Base-by-base conservation (phyloP, 768 basidiomycete genomes). In the Pulveroboletus ravenelii region DNA sequence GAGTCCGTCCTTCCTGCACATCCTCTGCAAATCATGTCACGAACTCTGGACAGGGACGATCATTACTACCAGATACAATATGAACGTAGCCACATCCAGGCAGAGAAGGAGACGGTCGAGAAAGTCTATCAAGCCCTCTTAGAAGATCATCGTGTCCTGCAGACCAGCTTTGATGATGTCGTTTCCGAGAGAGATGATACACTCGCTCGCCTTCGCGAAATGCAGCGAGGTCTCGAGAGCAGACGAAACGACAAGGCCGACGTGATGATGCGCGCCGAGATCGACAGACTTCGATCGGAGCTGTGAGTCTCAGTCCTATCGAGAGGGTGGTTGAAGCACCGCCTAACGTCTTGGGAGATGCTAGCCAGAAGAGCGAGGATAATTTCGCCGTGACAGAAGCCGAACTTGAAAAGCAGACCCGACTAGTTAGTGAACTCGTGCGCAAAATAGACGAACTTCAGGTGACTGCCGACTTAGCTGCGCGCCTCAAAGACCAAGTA, bases 341-440 rank as follows among this genome's bases (percentile, higher is more conserved):
- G 37, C 57, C 55, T 63, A 52, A 71, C 65, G 45, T 48, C 56
- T 56, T 55, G 62, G 61, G 65, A 68, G 62, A 61, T 64, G 56
- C 55, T 70, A 94, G 93, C 58, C 88, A 90, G 72, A 95, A 90
- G 77, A 93, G 89, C 62, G 94, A 96, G 71, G 93, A 97, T 52
- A 89, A 89, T 62, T 76, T 97, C 15, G 85, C 83, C 15, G 77
- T 87, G 64, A 77, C 87, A 3, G 93, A 96, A 64, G 75, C 81
- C 0, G 90, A 91, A 53, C 74, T 95, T 3, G 92, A 94, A 58
- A 91, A 85, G 61, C 87, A 90, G 55, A 84, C 79, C 0, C 70
- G 62, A 35, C 52, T 84, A 4, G 79, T 89, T 7, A 75, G 80
- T 1, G 93, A 92, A 20, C 71, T 95, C 56, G 88, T 82, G 4